Evolutionary conservation across 2,329 filamentous ascomycete genomes (phyloP).

Genomic region (Hymenoscyphus scutula): DNA sequence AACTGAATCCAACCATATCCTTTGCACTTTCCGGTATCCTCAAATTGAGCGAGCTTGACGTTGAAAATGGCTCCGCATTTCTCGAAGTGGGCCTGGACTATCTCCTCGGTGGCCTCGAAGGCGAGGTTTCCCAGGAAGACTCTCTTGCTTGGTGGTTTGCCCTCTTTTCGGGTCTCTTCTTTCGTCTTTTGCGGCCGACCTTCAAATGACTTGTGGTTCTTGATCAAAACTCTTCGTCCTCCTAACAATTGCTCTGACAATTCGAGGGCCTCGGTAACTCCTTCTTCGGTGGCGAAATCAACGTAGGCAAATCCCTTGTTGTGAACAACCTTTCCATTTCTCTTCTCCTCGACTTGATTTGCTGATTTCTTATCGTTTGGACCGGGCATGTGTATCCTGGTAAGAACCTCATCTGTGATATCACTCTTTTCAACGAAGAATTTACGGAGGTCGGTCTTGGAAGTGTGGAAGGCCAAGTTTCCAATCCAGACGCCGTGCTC

Average conservation of each 20-base stretch:
- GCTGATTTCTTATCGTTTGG: slow-evolving; percentile 43
- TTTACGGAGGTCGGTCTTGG: slow-evolving; percentile 68
- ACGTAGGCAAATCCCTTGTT: slow-evolving; percentile 98
- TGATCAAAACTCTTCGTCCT: slow-evolving; percentile 84
- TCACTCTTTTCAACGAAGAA: slow-evolving; percentile 76
- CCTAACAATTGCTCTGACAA: slow-evolving; percentile 80
- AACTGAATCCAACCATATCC: slow-evolving; percentile 96
- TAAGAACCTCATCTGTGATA: slow-evolving; percentile 70
- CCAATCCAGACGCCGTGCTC: slow-evolving; percentile 93
- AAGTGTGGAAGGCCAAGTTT: slow-evolving; percentile 83
- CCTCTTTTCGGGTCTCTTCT: slow-evolving; percentile 35
- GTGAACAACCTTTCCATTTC: slow-evolving; percentile 31
- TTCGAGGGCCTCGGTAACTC: slow-evolving; percentile 71
- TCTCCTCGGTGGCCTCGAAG: slow-evolving; percentile 78
- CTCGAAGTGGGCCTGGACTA: slow-evolving; percentile 75
- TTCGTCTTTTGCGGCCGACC: slow-evolving; percentile 73
- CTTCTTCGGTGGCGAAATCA: slow-evolving; percentile 70
- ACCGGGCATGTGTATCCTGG: slow-evolving; percentile 61
- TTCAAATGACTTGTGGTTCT: slow-evolving; percentile 85
- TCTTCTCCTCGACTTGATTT: slow-evolving; percentile 35
- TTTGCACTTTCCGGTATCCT: slow-evolving; percentile 97
- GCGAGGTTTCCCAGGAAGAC: slow-evolving; percentile 90
- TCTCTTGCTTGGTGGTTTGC: slow-evolving; percentile 69
- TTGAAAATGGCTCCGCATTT: slow-evolving; percentile 81
- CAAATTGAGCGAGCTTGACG: slow-evolving; percentile 89